phyloP scores from a whole-genome alignment of 192 early-diverging fungal species.

The Coemansia sp. region DNA sequence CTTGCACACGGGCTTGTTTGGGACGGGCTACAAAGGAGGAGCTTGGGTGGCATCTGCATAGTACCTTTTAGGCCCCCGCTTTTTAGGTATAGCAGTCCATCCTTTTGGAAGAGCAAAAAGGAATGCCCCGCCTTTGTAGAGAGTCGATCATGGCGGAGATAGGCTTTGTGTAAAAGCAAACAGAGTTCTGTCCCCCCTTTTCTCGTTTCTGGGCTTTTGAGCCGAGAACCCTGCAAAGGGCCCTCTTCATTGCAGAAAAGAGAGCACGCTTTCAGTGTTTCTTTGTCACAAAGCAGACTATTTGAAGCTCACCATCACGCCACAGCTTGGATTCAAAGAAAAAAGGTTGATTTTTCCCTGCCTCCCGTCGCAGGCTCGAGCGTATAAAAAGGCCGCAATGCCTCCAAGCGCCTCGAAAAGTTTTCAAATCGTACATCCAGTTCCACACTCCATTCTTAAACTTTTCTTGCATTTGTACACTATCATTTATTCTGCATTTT shows the following conservation, averaged over 20 bases:
- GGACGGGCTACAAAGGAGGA: not conserved
- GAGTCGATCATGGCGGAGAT: not conserved
- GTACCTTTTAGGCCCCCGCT: not conserved
- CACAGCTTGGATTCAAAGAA: constrained; percentile 1
- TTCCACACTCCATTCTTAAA: constrained; percentile 1
- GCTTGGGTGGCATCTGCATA: not conserved
- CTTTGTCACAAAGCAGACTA: constrained; percentile 2
- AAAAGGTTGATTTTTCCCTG: constrained; percentile 4
- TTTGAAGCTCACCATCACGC: not conserved
- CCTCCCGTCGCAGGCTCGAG: not conserved
- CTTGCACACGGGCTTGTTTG: not conserved
- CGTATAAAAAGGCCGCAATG: constrained; percentile 9
- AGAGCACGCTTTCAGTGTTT: not conserved
- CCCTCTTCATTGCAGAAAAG: constrained; percentile 5
- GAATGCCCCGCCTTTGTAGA: not conserved
- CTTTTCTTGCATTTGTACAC: constrained; percentile 7
- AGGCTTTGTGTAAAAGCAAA: not conserved
- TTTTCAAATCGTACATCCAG: not conserved
- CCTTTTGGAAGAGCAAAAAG: not conserved
- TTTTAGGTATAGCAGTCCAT: not conserved
- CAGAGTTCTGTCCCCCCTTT: not conserved
- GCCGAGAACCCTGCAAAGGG: constrained; percentile 1
- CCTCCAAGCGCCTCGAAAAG: not conserved
- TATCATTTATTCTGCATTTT: constrained; percentile 8
- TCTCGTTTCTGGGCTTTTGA: not conserved